Base-by-base conservation (phyloP, 148 eudicot species). In the Arbutus unedo region DNA sequence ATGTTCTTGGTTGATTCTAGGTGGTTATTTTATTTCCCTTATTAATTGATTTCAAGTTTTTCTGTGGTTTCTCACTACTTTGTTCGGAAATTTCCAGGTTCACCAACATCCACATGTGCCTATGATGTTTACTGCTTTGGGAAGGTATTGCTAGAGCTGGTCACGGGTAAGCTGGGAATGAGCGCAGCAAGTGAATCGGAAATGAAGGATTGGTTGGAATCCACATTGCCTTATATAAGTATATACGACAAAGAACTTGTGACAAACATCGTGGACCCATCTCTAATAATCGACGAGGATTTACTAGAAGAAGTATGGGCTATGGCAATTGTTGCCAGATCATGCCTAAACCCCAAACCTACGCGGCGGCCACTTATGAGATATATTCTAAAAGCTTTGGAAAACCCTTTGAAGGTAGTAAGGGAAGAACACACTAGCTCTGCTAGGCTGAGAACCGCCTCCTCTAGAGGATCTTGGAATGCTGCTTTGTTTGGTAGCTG, bases 281-380 rank as follows among this genome's bases (percentile, higher is more conserved):
- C 98, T 43, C 82, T 97, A 77, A 87, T 97, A 66, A 88, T 93
- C n/a, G 99, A 97, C 4, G 99, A 97, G 78, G 99, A 97, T 84
- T 93, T 97, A 21, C 83, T 94, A 18, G 98, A 97, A 85, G 99
- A 97, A 86, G 99, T 97, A 4, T 97, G 99, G 99, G 99, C 99
- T 43, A 97, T 94, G 98, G 98, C 99, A 1, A 89, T 97, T n/a
- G 97, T 97, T 31, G 99, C 99, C 53, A 81, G 92, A 57, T 94
- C 99, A 66, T 97, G 99, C 83, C 98, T 97, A n/a, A 97, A 92
- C 81, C 97, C 98, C 15, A 94, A 89, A 83, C 97, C 98, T 56
- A 82, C 91, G 5, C 88, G 95, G 60, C 88, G 99, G 72, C 99
- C 99, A 48, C 92, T 91, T 23, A 93, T 93, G 97, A 93, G 97